Evolutionary conservation across 2,329 filamentous ascomycete species (phyloP), one percentile per base, ranked within the genome.

Genomic region (Epichloe bromicola): DNA sequence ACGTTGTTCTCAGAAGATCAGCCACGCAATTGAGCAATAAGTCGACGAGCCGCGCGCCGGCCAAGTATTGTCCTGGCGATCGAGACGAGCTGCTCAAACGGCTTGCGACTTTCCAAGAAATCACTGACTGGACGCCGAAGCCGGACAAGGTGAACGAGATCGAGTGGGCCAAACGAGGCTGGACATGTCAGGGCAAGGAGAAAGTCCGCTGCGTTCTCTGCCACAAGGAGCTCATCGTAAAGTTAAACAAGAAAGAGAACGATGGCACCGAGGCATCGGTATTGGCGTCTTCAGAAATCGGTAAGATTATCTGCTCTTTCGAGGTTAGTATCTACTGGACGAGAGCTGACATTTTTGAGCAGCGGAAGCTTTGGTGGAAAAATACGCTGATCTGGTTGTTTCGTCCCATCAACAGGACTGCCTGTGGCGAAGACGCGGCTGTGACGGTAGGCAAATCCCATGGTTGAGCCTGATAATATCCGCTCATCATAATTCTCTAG

Each of bases 41-140:
- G 48, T 46, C 47, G 19, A 49, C 46, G 20, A 59, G 57, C 38
- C 59, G 63, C n/a, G 57, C 61, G 20, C 63, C 61, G 3, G 69
- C 86, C 1, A 88, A 85, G 60, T 97, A 93, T 69, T 86, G 86
- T 50, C 91, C 93, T 0, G 86, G 83, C 70, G 90, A 93, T 64
- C 85, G 93, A 49, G 80, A 82, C 39, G 82, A 88, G 58, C 89
- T 97, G 55, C 74, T 97, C 11, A 80, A 78, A 59, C 75, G 93
- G 23, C 74, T 98, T 30, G 85, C 85, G 54, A 94, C 88, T 0
- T 98, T 95, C 63, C 86, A 91, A 62, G 88, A 91, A 58, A 82
- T 97, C 46, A 93, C 88, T 50, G 80, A 86, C 63, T 98, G 91
- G 91, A 85, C 86, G n/a, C 86, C 88, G 0, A 97, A 97, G 65